phyloP scores from a whole-genome alignment of 2,329 filamentous ascomycete genomes.

The Diplodia corticola region DNA sequence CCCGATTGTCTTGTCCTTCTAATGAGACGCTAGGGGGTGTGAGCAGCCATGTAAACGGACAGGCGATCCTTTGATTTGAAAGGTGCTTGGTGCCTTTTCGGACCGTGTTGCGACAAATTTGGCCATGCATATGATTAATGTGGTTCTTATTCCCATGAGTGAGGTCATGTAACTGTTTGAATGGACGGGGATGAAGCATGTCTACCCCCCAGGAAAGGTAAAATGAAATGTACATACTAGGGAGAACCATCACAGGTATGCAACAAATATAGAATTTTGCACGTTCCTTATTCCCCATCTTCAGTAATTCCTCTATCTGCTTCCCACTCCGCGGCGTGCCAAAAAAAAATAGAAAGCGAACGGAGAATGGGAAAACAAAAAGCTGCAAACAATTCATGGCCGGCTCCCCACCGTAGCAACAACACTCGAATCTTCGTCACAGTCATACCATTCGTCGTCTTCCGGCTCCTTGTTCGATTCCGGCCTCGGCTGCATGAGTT shows the following conservation, averaged over 20 bases:
- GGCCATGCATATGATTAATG: neutral
- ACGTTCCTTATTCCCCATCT: no score
- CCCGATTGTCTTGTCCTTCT: constrained; percentile 7
- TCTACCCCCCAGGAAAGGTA: neutral
- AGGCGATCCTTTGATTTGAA: constrained; percentile 35
- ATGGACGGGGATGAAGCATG: neutral
- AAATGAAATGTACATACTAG: neutral
- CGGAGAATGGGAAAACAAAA: no score
- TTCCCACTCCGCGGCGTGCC: no score
- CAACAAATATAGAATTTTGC: no score
- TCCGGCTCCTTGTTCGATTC: neutral
- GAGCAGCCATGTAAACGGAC: constrained; percentile 47
- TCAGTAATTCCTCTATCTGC: neutral
- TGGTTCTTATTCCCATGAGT: neutral
- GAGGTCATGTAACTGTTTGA: neutral
- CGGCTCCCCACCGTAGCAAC: neutral
- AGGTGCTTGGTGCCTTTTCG: constrained; percentile 19
- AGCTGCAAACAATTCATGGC: neutral
- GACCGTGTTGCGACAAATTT: neutral
- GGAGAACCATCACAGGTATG: no score
- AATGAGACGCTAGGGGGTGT: constrained; percentile 38
- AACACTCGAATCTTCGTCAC: neutral
- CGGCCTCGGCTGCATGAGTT: neutral
- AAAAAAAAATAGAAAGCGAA: neutral
- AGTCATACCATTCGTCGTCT: neutral